Evolutionary conservation across 805 yeast genomes (phyloP), one percentile per base, ranked within the genome.

Genomic region (Yarrowia phangngaensis): DNA sequence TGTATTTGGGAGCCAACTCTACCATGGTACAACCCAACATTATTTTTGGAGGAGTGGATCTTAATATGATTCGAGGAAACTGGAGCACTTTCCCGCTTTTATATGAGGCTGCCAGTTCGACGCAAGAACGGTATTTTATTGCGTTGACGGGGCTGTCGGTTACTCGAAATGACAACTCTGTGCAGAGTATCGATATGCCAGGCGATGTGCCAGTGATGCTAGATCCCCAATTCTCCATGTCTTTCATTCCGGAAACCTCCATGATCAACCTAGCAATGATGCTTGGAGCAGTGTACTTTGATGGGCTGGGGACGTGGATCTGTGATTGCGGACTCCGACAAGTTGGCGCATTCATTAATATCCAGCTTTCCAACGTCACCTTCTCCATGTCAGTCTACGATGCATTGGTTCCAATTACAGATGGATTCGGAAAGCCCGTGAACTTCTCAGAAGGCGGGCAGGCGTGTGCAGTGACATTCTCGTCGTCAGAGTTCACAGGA

Each of bases 371-470:
- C 11, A 29, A 29, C 22, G 17, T 16, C 22, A 41, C 48, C 8
- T 41, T 41, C 16, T 41, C 48, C 27, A 30, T 41, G 34, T 41
- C 48, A 6, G 48, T 41, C 4, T 41, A 41, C 15, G 48, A 41
- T 11, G 35, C 30, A n/a, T 12, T 41, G 35, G 9, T 41, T 13
- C 48, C 48, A 2, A 23, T 41, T 4, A 41, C 48, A 20, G 48
- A 41, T 6, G 48, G 48, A 7, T 29, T 22, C 13, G 35, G 48
- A 1, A 41, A 41, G 6, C 17, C 34, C 8, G 35, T 41, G 7
- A 41, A 23, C 12, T 41, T 41, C 15, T 20, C 35, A 4, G 48
- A 35, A 20, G 48, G 48, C 9, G 48, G 48, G 11, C 28, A 29
- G n/a, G 48, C 48, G 3, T 41, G 48, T 12, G 34, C 34, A 4